phyloP scores from a whole-genome alignment of 2,329 filamentous ascomycete genomes.

The Fusarium caatingaense region DNA sequence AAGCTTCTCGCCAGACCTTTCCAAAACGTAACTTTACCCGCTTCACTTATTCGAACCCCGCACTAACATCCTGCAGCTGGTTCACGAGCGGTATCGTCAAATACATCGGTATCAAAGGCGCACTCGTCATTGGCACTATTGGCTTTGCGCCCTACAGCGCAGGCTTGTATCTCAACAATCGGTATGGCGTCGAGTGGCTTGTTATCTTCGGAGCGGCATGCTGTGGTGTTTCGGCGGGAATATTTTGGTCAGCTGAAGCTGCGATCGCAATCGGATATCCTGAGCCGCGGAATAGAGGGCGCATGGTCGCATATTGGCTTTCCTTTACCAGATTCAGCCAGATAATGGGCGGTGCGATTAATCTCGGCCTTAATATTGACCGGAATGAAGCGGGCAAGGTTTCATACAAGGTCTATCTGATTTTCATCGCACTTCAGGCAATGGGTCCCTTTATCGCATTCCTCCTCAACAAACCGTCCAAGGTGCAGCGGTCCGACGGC shows the following conservation, averaged over 20 bases:
- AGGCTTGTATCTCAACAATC: conserved; percentile 57
- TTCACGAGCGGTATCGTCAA: conserved; percentile 53
- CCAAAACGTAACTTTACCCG: conserved; percentile 5
- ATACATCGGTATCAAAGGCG: conserved; percentile 48
- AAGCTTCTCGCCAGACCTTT: background rate
- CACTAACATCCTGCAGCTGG: conserved; percentile 49
- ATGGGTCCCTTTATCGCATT: conserved; percentile 69
- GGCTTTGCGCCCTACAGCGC: conserved; percentile 59
- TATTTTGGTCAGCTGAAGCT: conserved; percentile 52
- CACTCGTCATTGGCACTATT: conserved; percentile 56
- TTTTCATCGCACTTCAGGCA: conserved; percentile 75
- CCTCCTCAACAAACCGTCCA: conserved; percentile 66
- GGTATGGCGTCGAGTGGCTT: conserved; percentile 57
- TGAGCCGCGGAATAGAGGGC: conserved; percentile 70
- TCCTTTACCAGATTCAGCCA: conserved; percentile 64
- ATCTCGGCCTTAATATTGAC: conserved; percentile 70
- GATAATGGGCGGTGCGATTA: conserved; percentile 72
- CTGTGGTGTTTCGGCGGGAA: conserved; percentile 55
- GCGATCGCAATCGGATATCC: conserved; percentile 68
- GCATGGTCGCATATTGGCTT: conserved; percentile 73
- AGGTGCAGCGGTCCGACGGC: conserved; percentile 72
- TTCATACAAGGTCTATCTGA: conserved; percentile 71
- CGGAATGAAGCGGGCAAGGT: conserved; percentile 68
- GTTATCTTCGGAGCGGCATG: conserved; percentile 56
- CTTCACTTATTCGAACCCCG: background rate